phyloP scores from a whole-genome alignment of 306 rosid species.

The Citrullus amarus region DNA sequence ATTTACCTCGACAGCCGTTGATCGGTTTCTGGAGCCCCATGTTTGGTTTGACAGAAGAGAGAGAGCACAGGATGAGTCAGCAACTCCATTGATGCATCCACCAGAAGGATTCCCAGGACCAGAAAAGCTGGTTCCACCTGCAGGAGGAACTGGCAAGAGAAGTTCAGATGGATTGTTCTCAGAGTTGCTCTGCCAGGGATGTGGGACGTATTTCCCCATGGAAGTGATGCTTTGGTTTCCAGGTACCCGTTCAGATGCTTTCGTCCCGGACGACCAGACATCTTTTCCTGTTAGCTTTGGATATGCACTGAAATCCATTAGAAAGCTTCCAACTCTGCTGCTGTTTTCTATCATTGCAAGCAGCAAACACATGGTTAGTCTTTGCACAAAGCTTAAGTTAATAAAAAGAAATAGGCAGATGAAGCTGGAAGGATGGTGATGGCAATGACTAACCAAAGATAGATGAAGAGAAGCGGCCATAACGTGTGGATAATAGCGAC shows the following conservation, averaged over 20 bases:
- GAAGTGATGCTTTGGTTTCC: conserved; percentile 27
- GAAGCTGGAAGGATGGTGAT: not conserved
- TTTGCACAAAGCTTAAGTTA: not conserved
- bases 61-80: conserved; percentile 96
- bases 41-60: conserved; percentile 99
- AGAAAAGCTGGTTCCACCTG: conserved; percentile 36
- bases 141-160: conserved; percentile 56
- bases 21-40: conserved; percentile 63
- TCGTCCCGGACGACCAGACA: conserved; percentile 27
- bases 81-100: conserved; percentile 48
- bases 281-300: conserved; percentile 46
- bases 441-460: conserved; percentile 40
- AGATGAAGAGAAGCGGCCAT: conserved; percentile 40
- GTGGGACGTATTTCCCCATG: conserved; percentile 22
- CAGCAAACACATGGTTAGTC: not conserved
- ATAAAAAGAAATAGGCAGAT: not conserved
- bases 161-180: conserved; percentile 34
- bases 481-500: conserved; percentile 49
- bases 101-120: conserved; percentile 46
- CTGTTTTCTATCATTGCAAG: conserved; percentile 35
- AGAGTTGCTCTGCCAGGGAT: conserved; percentile 50
- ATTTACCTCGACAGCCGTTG: conserved; percentile 40
- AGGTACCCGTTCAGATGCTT: conserved; percentile 33
- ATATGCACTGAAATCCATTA: conserved; percentile 62
- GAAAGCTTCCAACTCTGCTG: conserved; percentile 49